Percentiles rank a stretch among this genome's conserved stretches.
Evolutionary conservation across 2,329 filamentous ascomycete species (phyloP).

Genomic region (Sporothrix luriei): DNA sequence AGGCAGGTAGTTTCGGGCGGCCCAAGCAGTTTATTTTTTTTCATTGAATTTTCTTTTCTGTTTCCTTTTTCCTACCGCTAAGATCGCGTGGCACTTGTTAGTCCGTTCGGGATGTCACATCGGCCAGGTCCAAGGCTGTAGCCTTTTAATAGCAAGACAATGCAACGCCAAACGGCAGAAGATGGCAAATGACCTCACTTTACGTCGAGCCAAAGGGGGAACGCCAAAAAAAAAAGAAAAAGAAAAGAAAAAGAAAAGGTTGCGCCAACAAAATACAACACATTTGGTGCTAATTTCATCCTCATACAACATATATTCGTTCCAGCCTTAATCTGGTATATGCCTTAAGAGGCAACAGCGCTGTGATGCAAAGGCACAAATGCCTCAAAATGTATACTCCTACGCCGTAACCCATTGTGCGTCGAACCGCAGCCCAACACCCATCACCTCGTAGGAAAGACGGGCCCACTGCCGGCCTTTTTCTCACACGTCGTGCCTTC

Average conservation of each 20-base stretch:
- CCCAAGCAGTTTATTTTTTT: background rate
- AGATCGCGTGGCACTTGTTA: background rate
- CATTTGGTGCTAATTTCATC: background rate
- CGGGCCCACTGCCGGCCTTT: conserved; percentile 17
- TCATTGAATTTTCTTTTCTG: background rate
- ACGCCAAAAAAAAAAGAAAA: background rate
- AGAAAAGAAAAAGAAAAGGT: background rate
- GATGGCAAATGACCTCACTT: conserved; percentile 2
- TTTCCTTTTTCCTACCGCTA: background rate
- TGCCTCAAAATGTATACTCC: background rate
- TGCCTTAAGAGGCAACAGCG: conserved; percentile 7
- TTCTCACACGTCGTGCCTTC: background rate
- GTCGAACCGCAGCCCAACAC: background rate
- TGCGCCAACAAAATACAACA: background rate
- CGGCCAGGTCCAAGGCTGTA: background rate
- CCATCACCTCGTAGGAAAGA: conserved; percentile 15
- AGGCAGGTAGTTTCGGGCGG: background rate
- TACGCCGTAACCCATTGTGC: no score
- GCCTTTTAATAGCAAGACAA: background rate
- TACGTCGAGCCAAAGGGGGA: background rate
- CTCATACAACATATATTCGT: conserved; percentile 3
- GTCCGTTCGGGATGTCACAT: conserved; percentile 18
- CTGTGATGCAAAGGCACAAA: background rate
- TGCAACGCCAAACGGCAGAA: background rate
- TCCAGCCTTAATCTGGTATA: background rate